Evolutionary conservation across 208 protist genomes (phyloP), one percentile per base, ranked within the genome.

Genomic region (Angomonas deanei): DNA sequence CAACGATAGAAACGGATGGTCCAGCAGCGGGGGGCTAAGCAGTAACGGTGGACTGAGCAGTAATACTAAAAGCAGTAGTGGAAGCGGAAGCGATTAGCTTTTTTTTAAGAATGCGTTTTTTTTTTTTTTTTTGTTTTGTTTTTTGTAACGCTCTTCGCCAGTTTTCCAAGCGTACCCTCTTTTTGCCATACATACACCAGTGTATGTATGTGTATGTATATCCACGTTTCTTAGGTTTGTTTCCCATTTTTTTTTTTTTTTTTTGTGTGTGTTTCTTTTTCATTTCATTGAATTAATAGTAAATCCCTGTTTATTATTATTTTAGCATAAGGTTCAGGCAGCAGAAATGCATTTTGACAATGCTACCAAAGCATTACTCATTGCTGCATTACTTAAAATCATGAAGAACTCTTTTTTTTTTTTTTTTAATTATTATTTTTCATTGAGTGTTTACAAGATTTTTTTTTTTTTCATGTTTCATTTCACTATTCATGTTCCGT

Each of bases 11-110:
- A 50, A 50, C 23, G 42, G 42, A 19, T 50, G 42, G 42, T 50
- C 50, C 36, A 72, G 62, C 58, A 73, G 57, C 32, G 61, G 66
- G 32, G 66, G 58, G 0, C 17, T 65, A 24, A 61, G 54, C 58
- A 72, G 56, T 48, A 50, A 50, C 42, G 42, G 42, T n/a, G 42
- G 42, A 50, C 23, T 50, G 15, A 50, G 42, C 42, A 69, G 42
- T 49, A 66, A 72, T 61, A 56, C 70, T 2, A 47, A 77, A 15
- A 67, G 61, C 31, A 72, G 61, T 47, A 69, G 57, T 26, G 66
- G 66, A 24, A 77, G 58, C 46, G 66, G 61, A 17, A 66, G 62
- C 24, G 72, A 77, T 34, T 69, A 61, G 30, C 21, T 66, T 59
- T 56, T 38, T 60, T n/a, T 13, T 61, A 58, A 46, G 2, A 27